Evolutionary conservation across 2,329 filamentous ascomycete species (phyloP).

Genomic region (Massarina eburnea): DNA sequence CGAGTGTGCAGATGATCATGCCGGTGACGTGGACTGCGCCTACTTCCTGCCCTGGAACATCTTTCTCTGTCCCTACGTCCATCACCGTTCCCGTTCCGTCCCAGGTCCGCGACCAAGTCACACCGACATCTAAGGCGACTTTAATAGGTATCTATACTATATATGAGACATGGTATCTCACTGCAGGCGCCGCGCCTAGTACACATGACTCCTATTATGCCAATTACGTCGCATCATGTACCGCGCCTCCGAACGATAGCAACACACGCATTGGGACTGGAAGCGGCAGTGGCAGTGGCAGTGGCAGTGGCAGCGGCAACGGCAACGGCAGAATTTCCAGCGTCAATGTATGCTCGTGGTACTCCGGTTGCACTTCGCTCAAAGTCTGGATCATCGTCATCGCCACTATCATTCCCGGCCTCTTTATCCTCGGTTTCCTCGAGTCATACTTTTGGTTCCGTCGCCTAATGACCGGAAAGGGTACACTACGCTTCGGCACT

Average conservation of each 20-base stretch:
- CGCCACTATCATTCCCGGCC: conserved; percentile 23
- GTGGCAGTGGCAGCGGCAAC: conserved; percentile 7
- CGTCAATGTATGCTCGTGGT: conserved; percentile 7
- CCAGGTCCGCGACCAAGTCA: conserved; percentile 24
- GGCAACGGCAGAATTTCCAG: conserved; percentile 7
- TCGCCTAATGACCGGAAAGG: conserved; percentile 35
- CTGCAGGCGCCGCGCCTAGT: conserved; percentile 26
- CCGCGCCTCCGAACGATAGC: conserved; percentile 9
- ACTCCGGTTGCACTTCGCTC: conserved; percentile 18
- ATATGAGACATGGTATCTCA: conserved; percentile 30
- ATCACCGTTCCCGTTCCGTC: conserved; percentile 23
- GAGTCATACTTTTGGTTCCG: conserved; percentile 41
- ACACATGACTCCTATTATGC: conserved; percentile 24
- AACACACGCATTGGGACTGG: conserved; percentile 7
- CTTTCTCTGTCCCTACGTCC: conserved; percentile 13
- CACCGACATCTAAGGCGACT: conserved; percentile 22
- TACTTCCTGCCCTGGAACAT: conserved; percentile 23
- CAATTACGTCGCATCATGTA: conserved; percentile 27
- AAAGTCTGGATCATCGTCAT: conserved; percentile 33
- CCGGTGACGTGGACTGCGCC: conserved; percentile 35
- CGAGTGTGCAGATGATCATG: conserved; percentile 25
- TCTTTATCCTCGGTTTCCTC: conserved; percentile 36
- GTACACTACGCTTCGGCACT: conserved; percentile 33
- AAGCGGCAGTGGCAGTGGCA: conserved; percentile 1
- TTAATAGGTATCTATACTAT: conserved; percentile 10